Evolutionary conservation across 1,284 basidiomycete genomes (phyloP).

Genomic region (Termitomyces sp.): DNA sequence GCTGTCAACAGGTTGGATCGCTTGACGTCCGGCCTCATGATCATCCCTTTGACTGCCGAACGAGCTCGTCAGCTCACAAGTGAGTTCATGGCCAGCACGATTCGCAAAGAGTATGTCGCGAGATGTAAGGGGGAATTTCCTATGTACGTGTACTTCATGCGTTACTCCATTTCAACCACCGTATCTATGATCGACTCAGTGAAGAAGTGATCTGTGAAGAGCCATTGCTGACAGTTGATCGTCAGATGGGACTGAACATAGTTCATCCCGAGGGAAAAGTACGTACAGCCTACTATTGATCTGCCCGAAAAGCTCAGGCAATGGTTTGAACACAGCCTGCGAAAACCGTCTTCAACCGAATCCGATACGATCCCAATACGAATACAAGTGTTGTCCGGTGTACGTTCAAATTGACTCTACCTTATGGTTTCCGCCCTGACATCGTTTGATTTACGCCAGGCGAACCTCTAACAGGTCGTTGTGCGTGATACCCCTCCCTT

Average conservation of each 20-base stretch:
- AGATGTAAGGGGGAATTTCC: constrained; percentile 83
- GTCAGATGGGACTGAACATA: constrained; percentile 94
- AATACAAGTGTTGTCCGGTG: constrained; percentile 90
- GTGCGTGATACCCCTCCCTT: constrained; percentile 41
- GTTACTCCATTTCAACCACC: constrained; percentile 2
- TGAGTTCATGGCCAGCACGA: constrained; percentile 78
- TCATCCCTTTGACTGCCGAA: constrained; percentile 75
- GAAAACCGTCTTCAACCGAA: constrained; percentile 83
- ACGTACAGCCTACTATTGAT: constrained; percentile 14
- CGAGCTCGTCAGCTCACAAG: constrained; percentile 71
- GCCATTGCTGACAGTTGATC: constrained; percentile 87
- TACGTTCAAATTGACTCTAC: constrained; percentile 30
- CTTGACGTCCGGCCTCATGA: constrained; percentile 95
- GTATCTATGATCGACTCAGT: constrained; percentile 32
- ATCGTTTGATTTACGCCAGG: constrained; percentile 39
- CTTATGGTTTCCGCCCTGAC: neutral
- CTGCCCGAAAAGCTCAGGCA: neutral
- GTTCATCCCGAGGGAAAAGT: constrained; percentile 94
- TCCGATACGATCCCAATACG: constrained; percentile 81
- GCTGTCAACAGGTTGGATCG: constrained; percentile 95
- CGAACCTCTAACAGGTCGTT: constrained; percentile 81
- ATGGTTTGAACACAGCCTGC: constrained; percentile 51
- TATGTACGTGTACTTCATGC: constrained; percentile 35
- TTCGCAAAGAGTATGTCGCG: constrained; percentile 91
- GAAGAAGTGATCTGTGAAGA: constrained; percentile 81